Base-by-base conservation (phyloP, 2,329 filamentous ascomycete species). In the Alternaria triticina region DNA sequence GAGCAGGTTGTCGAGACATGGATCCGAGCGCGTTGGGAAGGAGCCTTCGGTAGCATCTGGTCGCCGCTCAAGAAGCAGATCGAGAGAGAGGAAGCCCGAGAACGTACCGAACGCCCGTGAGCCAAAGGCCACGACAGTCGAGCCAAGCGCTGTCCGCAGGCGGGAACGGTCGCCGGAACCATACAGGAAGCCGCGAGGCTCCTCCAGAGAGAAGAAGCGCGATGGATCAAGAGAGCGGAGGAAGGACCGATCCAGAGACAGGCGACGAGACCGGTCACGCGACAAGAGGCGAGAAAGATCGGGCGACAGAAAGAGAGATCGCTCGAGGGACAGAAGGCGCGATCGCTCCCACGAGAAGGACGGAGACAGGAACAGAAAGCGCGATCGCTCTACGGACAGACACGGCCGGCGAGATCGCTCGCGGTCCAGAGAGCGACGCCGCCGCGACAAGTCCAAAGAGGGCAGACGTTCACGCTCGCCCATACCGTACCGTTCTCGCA, bases 101-200 rank as follows among this genome's bases (percentile, higher is more conserved):
- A 62, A 68, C 23, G 27, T 50, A 25, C 61, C 68, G 15, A 62
- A 50, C n/a, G 71, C 70, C 30, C 57, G 57, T 43, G 69, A 60
- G 49, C 55, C 61, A 8, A 70, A 59, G 40, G 68, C 69, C 46
- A 52, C 63, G 51, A 49, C 65, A 15, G 61, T 51, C 56, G 64
- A 70, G 47, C 55, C 67, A 59, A 54, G 22, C 27, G 40, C 64
- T 30, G 52, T 30, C 28, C 58, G 60, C 59, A 58, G 62, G 22
- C 65, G 72, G 49, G 62, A 68, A 20, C 47, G 56, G 6, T 78
- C 77, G 12, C 74, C 71, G 33, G 71, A 74, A 56, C 75, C 77
- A 28, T 76, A 77, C 62, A 70, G 65, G 49, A 74, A 69, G 59
- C 68, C 70, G 33, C 69, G 64, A 33, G 70, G 63, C 9, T 52